Conservation (phyloP, 2,329 filamentous ascomycete genomes). For the Cercospora beticola region DNA sequence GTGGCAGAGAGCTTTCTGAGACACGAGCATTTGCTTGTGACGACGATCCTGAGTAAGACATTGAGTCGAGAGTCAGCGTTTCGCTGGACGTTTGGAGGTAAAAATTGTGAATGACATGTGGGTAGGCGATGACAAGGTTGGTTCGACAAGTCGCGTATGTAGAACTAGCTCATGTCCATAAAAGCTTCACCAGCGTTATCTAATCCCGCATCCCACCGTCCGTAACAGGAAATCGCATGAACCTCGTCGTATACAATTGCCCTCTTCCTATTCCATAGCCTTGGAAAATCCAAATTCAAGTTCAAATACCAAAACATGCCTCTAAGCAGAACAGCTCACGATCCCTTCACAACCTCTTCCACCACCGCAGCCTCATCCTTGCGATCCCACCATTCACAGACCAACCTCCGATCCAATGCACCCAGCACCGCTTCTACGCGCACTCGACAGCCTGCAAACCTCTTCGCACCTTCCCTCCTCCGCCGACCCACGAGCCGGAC, state of each 20-base stretch:
- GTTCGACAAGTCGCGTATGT: background rate
- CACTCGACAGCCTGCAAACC: slow-evolving; percentile 27
- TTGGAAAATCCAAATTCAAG: background rate
- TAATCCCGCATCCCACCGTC: background rate
- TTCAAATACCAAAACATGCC: background rate
- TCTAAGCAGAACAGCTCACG: slow-evolving; percentile 19
- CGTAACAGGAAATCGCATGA: background rate
- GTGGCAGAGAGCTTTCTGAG: background rate
- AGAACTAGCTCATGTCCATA: background rate
- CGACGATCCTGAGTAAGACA: background rate
- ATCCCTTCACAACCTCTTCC: slow-evolving; percentile 30
- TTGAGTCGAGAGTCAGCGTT: background rate
- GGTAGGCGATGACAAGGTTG: background rate
- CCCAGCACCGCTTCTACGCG: slow-evolving; percentile 30
- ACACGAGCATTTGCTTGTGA: background rate
- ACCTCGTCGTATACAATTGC: background rate
- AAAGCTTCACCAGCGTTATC: background rate
- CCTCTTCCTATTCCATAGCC: background rate
- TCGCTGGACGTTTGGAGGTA: background rate
- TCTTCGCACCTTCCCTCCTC: slow-evolving; percentile 31
- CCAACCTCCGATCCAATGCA: slow-evolving; percentile 27
- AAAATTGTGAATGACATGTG: background rate
- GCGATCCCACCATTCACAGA: slow-evolving; percentile 27
- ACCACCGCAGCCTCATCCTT: slow-evolving; percentile 19
- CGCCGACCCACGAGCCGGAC: slow-evolving; percentile 28